Evolutionary conservation across 495 filamentous ascomycete genomes (phyloP), one percentile per base, ranked within the genome.

Genomic region (Cetradonia linearis): DNA sequence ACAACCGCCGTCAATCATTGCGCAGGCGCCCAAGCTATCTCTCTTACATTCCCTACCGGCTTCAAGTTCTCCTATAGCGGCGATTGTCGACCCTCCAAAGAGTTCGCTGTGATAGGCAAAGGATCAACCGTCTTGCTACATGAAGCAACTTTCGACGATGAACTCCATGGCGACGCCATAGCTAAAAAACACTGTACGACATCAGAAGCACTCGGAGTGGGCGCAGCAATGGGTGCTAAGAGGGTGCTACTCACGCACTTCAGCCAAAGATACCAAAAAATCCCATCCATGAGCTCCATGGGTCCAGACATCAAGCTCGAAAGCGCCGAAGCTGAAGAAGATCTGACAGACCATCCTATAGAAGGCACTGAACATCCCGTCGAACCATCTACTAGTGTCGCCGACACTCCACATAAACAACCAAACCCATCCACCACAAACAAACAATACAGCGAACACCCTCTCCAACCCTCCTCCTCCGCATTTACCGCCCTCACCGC

Each of bases 141-240:
- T 75, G 93, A 98, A 77, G 91, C 91, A 60, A 98, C 93, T 0
- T 98, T 98, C 66, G 86, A 92, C 40, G 86, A 95, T 64, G 87
- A 93, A 66, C 77, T 95, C 55, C 44, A 68, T 16, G 83, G 79
- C 5, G 89, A 94, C 55, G 93, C 93, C 13, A 67, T 78, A 2
- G 89, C 88, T 38, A 98, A 98, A 79, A 92, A 86, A 67, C 93
- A 98, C 71, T 87, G 79, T 23, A 98, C 93, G 8, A 84, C 85
- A 40, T 75, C 79, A 18, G 93, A 97, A 72, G 93, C 93, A 16
- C 75, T 98, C 16, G 80, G 77, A 44, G 79, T 96, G 6, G 94
- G 84, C 28, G 78, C 77, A 30, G 71, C 71, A 31, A 98, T 98
- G 94, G 67, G 78, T 16, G 92, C 91, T 1, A 77, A 80, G 56